Evolutionary conservation across 768 basidiomycete species (phyloP), one percentile per base, ranked within the genome.

Genomic region (Tremella fuciformis): DNA sequence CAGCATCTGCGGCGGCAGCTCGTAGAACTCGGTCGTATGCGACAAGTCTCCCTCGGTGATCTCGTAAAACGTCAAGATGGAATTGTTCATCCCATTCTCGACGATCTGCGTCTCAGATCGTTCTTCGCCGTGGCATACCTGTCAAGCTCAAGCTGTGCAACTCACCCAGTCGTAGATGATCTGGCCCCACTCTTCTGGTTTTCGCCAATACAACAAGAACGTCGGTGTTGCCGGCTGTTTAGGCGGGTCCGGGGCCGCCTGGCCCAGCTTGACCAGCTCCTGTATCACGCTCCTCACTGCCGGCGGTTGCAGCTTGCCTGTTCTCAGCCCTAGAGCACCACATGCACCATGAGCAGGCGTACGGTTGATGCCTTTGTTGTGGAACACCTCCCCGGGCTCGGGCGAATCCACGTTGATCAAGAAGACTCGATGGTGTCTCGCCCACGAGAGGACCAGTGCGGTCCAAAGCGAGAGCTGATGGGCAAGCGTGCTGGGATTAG

Each of bases 31-130:
- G 34, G 73, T 76, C 16, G 66, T 70, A 58, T 76, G 62, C 13
- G 73, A 69, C 48, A 77, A 51, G 55, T 78, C 77, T 16, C 77
- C 77, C 26, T 80, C 78, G 1, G 75, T 77, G 11, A 80, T 66
- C 54, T 80, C 80, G 61, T 77, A 79, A 51, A 80, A 78, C 0
- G 80, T 80, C 68, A 80, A 63, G 62, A 80, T 78, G 13, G 69
- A 71, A 22, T 71, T 70, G 7, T 59, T 73, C 53, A 77, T 70
- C 0, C 80, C 80, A 22, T 76, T 77, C 8, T 77, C 77, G 2
- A 63, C 67, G 41, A 80, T 64, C 78, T 79, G 59, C 46, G 9
- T 9, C 9, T 62, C 42, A 46, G 19, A 2, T 46, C 18, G 8
- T n/a, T 47, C 25, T 22, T 24, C 53, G 13, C 6, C 15, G 4